A percentile compares a stretch with the other conserved stretches of the same genome.
Evolutionary conservation across 1,284 basidiomycete genomes (phyloP).

Genomic region (Irpex lacteus): DNA sequence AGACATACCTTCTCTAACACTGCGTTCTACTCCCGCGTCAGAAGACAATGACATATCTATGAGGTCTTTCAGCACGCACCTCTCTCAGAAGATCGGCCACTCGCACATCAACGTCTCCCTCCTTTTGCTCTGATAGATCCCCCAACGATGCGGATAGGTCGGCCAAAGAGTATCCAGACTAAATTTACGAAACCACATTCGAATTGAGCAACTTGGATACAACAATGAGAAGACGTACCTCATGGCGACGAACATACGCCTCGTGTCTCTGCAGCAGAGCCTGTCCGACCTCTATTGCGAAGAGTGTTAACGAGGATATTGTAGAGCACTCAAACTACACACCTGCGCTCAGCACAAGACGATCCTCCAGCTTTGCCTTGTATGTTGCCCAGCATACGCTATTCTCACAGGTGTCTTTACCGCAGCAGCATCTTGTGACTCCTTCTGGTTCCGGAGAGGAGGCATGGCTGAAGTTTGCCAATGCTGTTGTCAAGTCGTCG

Average conservation of each 20-base stretch:
- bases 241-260: conserved; percentile 74
- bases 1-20: conserved; percentile 63
- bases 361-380: conserved; percentile 69
- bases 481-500: conserved; percentile 71
- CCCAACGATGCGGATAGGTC: neutral
- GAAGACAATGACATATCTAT: neutral
- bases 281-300: conserved; percentile 79
- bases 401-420: conserved; percentile 60
- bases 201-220: too few relatives aligned
- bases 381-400: conserved; percentile 60
- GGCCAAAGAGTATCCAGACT: neutral
- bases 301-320: neutral
- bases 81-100: conserved; percentile 36
- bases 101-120: conserved; percentile 30
- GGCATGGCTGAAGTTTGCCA: conserved; percentile 67
- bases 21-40: conserved; percentile 47
- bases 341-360: conserved; percentile 84
- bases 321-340: conserved; percentile 26
- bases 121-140: conserved; percentile 2
- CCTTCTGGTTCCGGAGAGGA: conserved; percentile 63
- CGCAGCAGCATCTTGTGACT: conserved; percentile 62
- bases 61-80: conserved; percentile 16
- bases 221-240: conserved; percentile 36
- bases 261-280: conserved; percentile 87
- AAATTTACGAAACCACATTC: too few relatives aligned